These are phyloP conservation scores for Allantophomopsis cytisporea DNA, from an alignment of 2,329 filamentous ascomycete genomes.

Conservation along the genomic window DNA sequence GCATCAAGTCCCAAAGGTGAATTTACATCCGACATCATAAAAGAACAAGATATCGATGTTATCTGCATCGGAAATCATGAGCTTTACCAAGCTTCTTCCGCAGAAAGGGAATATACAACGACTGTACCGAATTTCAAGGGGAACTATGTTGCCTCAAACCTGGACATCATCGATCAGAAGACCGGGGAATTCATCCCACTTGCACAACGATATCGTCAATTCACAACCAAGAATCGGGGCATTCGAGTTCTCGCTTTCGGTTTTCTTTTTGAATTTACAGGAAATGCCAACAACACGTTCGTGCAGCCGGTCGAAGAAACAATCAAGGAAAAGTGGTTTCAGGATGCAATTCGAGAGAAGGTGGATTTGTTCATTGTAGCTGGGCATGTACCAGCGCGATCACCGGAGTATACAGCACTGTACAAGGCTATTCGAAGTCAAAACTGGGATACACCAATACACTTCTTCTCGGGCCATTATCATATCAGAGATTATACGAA, in stretches of 20 bases:
- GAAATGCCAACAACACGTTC: slow-evolving; percentile 81
- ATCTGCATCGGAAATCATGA: slow-evolving; percentile 91
- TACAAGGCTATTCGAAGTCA: slow-evolving; percentile 65
- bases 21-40: slow-evolving; percentile 80
- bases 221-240: slow-evolving; percentile 81
- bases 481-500: slow-evolving; percentile 76
- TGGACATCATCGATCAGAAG: slow-evolving; percentile 70
- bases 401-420: slow-evolving; percentile 64
- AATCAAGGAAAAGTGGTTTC: slow-evolving; percentile 79
- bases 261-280: slow-evolving; percentile 87
- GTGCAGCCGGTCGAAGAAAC: slow-evolving; percentile 71
- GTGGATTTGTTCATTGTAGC: slow-evolving; percentile 78
- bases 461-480: slow-evolving; percentile 82
- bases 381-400: slow-evolving; percentile 74
- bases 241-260: slow-evolving; percentile 80
- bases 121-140: slow-evolving; percentile 75
- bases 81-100: slow-evolving; percentile 70
- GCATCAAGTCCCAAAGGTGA: slow-evolving; percentile 75
- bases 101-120: slow-evolving; percentile 61
- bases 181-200: slow-evolving; percentile 62
- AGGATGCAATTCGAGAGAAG: slow-evolving; percentile 69
- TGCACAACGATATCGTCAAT: slow-evolving; percentile 73
- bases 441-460: slow-evolving; percentile 73
- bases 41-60: slow-evolving; percentile 70
- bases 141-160: slow-evolving; percentile 79